These are phyloP conservation scores for Amauroascus verrucosus DNA, from an alignment of 2,329 filamentous ascomycete genomes.

Conservation along the genomic window DNA sequence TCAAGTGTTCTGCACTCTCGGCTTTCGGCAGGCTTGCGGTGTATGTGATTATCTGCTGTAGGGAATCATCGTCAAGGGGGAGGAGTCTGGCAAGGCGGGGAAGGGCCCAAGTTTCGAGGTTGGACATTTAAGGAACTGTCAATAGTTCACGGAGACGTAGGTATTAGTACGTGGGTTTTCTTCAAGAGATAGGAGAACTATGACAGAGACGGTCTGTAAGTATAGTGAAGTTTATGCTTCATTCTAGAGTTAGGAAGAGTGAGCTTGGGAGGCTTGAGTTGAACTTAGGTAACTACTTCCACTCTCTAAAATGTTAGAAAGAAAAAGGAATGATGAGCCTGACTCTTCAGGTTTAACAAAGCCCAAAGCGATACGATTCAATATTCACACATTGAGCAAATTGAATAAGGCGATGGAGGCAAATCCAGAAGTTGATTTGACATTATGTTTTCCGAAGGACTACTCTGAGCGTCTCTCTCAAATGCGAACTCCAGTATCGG, in stretches of 20 bases:
- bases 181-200: no score
- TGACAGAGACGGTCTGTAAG: no score
- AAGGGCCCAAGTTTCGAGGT: slow-evolving; percentile 43
- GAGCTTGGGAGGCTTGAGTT: no score
- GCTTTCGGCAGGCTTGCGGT: slow-evolving; percentile 58
- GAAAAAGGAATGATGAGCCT: background rate
- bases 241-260: no score
- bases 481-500: slow-evolving; percentile 12
- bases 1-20: slow-evolving; percentile 73
- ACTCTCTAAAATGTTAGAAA: background rate
- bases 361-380: slow-evolving; percentile 21
- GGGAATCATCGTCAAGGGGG: slow-evolving; percentile 71
- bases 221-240: no score
- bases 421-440: slow-evolving; percentile 21
- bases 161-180: no score
- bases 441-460: slow-evolving; percentile 16
- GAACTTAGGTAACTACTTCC: no score
- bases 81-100: slow-evolving; percentile 69
- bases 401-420: slow-evolving; percentile 17
- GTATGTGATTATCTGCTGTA: slow-evolving; percentile 77
- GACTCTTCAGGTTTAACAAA: background rate
- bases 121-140: background rate
- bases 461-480: slow-evolving; percentile 18
- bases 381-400: slow-evolving; percentile 20
- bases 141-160: no score